Base-by-base conservation (phyloP, 1,139 yeast species). In the Debaryomycetaceae sp. region DNA sequence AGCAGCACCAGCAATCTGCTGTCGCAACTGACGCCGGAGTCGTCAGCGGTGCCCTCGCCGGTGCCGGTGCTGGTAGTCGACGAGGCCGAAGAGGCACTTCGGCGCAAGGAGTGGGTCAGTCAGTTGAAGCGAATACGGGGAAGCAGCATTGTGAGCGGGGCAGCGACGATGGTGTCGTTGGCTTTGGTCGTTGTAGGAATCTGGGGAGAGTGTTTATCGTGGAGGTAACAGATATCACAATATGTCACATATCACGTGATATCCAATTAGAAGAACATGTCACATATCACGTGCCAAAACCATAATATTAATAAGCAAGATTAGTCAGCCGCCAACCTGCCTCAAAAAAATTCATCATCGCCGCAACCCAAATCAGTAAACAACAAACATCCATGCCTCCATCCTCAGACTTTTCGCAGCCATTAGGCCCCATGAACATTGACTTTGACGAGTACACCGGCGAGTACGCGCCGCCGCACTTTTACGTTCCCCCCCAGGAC, bases 121-220 rank as follows among this genome's bases (percentile, higher is more conserved):
- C 56, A 57, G 30, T 56, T 68, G 37, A 41, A 48, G 23, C 33
- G 37, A 5, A 41, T 68, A 27, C 45, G 46, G 32, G 32, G 44
- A 1, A 53, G 57, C 13, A 64, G 63, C 41, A 30, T 45, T 13
- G 39, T 51, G 20, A 62, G 69, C 3, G 50, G 62, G 7, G 49
- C 52, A n/a, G 49, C 68, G 27, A 46, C 66, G 4, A 69, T 64
- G 13, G 40, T 55, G 13, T 60, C 70, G 6, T 62, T 68, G 32
- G 39, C 57, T 10, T 45, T 72, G 31, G 59, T 70, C 15, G 36
- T 55, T 6, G 42, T 72, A 33, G 78, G 78, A 7, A 55, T 66
- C 32, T 35, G 63, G 30, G 78, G 78, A 14, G 78, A n/a, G n/a
- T n/a, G n/a, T n/a, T n/a, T n/a, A n/a, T n/a, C n/a, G n/a, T n/a